phyloP scores from a whole-genome alignment of 768 basidiomycete species.

The Boletus edulis region DNA sequence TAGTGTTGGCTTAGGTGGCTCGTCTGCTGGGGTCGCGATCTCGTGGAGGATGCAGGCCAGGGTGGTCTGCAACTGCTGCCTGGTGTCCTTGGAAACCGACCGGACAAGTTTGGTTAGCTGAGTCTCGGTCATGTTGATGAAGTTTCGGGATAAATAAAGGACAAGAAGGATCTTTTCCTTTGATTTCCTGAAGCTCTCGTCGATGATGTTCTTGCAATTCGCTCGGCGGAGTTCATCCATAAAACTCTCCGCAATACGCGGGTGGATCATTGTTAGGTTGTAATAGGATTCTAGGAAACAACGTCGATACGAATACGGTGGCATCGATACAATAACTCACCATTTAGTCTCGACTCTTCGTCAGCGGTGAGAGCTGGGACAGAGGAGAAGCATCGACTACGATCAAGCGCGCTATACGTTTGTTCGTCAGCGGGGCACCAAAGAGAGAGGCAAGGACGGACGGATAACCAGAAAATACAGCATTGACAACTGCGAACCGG shows the following conservation, averaged over 20 bases:
- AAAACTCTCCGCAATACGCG: slow-evolving; percentile 17
- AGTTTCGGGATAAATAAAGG: slow-evolving; percentile 13
- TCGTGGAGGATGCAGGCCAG: slow-evolving; percentile 18
- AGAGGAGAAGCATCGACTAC: slow-evolving; percentile 12
- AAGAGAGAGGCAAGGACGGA: slow-evolving; percentile 4
- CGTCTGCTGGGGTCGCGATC: neutral
- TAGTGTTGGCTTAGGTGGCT: slow-evolving; percentile 7
- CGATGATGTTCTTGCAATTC: slow-evolving; percentile 12
- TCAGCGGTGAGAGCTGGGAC: slow-evolving; percentile 11
- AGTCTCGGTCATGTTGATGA: slow-evolving; percentile 11
- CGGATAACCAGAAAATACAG: slow-evolving; percentile 27
- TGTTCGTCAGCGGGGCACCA: neutral
- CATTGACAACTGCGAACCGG: slow-evolving; percentile 24
- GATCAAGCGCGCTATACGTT: slow-evolving; percentile 17
- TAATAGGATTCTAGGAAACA: slow-evolving; percentile 15
- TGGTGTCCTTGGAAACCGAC: slow-evolving; percentile 16
- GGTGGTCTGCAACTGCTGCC: slow-evolving; percentile 5
- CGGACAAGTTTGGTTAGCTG: slow-evolving; percentile 12
- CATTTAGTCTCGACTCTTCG: slow-evolving; percentile 13
- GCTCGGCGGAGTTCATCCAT: slow-evolving; percentile 17
- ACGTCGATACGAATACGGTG: neutral
- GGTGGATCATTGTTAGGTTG: slow-evolving; percentile 14
- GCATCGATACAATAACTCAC: neutral
- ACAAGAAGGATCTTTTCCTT: slow-evolving; percentile 24
- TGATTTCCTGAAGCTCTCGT: slow-evolving; percentile 21